Percentiles rank a stretch among this genome's conserved stretches.
These are phyloP conservation scores for Aureobasidium sp. DNA, from an alignment of 2,329 filamentous ascomycete genomes.

Conservation along the genomic window DNA sequence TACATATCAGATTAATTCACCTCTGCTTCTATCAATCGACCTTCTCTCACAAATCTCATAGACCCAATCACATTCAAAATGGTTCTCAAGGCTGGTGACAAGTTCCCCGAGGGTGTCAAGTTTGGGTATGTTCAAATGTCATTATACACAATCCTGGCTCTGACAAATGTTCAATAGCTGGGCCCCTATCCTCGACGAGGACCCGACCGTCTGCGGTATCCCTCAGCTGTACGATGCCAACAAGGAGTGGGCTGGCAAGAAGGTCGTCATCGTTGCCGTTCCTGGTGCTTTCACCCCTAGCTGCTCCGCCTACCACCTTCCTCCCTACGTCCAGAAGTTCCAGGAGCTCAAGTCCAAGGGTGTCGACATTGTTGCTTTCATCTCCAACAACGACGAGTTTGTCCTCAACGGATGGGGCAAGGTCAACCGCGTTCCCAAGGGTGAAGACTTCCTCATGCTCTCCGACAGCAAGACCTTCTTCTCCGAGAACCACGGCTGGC, in stretches of 20 bases:
- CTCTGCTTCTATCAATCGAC: background rate
- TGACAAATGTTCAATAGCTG: conserved; percentile 42
- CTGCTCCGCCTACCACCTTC: conserved; percentile 73
- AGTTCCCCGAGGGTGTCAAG: conserved; percentile 69
- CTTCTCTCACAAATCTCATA: background rate
- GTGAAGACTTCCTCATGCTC: conserved; percentile 69
- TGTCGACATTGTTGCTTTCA: conserved; percentile 71
- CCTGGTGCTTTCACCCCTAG: conserved; percentile 78
- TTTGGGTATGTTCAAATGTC: conserved; percentile 52
- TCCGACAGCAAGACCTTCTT: conserved; percentile 56
- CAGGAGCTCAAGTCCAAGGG: conserved; percentile 67
- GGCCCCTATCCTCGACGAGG: conserved; percentile 65
- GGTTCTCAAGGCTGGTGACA: conserved; percentile 70
- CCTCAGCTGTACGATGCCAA: conserved; percentile 71
- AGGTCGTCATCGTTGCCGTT: conserved; percentile 60
- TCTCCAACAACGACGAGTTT: conserved; percentile 76
- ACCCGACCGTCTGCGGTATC: conserved; percentile 67
- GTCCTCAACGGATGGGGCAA: conserved; percentile 70
- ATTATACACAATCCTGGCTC: background rate
- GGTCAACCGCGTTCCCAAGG: conserved; percentile 65
- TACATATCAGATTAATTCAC: background rate
- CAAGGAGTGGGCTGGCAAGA: conserved; percentile 64
- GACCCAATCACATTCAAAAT: conserved; percentile 31
- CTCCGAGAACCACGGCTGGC: conserved; percentile 70
- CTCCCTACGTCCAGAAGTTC: conserved; percentile 67